phyloP scores from a whole-genome alignment of 305 asterid genomes.

The Fraxinus nigra region DNA sequence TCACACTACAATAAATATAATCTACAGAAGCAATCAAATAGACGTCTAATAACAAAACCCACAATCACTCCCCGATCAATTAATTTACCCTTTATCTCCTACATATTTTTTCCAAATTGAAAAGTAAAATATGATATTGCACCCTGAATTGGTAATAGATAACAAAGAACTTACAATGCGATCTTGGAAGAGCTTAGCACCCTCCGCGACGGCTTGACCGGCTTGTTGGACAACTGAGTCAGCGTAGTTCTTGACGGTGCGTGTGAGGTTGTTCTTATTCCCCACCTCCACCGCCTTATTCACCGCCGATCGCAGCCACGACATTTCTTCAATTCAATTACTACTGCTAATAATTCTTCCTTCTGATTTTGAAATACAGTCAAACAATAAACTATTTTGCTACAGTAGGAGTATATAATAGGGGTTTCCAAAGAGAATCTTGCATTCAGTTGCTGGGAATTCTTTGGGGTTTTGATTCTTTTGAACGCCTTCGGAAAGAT shows the following conservation, averaged over 20 bases:
- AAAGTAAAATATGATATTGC: background rate
- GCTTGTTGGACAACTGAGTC: slow-evolving; percentile 95
- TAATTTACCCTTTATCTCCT: slow-evolving; percentile 3
- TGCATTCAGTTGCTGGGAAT: slow-evolving; percentile 15
- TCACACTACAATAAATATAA: background rate
- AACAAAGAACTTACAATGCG: slow-evolving; percentile 56
- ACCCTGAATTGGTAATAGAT: background rate
- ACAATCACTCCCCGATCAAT: slow-evolving; percentile 12
- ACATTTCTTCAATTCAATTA: slow-evolving; percentile 40
- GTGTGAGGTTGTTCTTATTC: slow-evolving; percentile 81
- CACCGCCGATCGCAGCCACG: slow-evolving; percentile 96
- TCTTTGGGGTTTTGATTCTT: background rate
- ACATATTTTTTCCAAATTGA: background rate
- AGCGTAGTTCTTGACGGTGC: slow-evolving; percentile 82
- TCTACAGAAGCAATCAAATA: background rate
- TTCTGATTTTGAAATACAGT: background rate
- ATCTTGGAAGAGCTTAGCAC: slow-evolving; percentile 86
- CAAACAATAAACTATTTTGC: background rate
- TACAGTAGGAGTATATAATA: background rate
- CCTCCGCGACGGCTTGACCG: slow-evolving; percentile 93
- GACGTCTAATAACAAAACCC: background rate
- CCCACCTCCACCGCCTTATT: slow-evolving; percentile 98
- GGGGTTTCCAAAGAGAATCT: background rate
- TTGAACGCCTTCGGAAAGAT: background rate
- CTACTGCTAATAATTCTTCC: background rate